Evolutionary conservation across 441 rosid genomes (phyloP).

Genomic region (Syzygium malaccense): DNA sequence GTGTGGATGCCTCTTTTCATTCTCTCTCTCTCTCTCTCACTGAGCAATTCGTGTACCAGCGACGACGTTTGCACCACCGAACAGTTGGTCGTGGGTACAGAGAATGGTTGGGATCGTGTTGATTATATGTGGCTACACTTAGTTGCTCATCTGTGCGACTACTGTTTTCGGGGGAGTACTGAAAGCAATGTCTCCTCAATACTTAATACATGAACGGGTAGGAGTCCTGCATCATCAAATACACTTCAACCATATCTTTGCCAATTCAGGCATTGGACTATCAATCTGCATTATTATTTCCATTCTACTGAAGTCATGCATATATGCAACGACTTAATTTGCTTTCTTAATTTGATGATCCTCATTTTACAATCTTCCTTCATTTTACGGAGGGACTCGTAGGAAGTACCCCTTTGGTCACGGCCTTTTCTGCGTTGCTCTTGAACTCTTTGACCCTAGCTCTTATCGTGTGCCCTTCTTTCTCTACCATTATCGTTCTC

Average conservation of each 20-base stretch:
- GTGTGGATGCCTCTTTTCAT: no score
- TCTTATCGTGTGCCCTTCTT: constrained; percentile 21
- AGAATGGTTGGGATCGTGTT: neutral
- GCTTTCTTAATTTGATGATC: neutral
- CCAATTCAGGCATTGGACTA: neutral
- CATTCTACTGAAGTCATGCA: neutral
- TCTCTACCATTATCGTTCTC: constrained; percentile 24
- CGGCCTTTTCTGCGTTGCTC: constrained; percentile 21
- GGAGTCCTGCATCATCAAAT: neutral
- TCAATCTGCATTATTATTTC: neutral
- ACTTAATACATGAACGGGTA: neutral
- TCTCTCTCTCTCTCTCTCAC: no score
- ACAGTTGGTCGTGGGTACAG: neutral
- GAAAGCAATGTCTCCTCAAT: neutral
- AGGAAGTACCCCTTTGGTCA: neutral
- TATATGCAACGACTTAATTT: neutral
- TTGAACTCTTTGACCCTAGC: constrained; percentile 22
- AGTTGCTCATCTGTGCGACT: neutral
- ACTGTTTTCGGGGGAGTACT: neutral
- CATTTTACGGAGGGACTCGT: neutral
- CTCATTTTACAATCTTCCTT: neutral
- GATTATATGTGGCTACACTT: neutral
- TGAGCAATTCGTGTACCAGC: neutral
- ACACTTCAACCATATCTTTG: neutral
- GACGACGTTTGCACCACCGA: neutral